Percentiles rank a stretch among this genome's conserved stretches.
phyloP scores from a whole-genome alignment of 2,329 filamentous ascomycete species.

The Stachybotrys chlorohalonatus region DNA sequence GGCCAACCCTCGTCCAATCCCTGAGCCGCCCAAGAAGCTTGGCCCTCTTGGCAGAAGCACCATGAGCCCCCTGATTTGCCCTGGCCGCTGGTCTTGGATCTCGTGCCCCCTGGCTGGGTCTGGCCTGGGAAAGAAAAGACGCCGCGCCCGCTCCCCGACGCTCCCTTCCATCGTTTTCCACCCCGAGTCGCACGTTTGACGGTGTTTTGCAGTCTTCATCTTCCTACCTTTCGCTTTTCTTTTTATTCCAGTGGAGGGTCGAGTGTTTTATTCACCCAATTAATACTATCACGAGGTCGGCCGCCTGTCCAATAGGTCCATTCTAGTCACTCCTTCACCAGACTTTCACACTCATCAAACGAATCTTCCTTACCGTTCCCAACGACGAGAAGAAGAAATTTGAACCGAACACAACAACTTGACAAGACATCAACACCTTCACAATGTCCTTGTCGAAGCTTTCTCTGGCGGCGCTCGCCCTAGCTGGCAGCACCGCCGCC shows the following conservation, averaged over 20 bases:
- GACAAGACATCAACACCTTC: conserved; percentile 6
- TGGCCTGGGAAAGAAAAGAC: neutral
- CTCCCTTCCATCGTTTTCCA: neutral
- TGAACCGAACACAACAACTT: neutral
- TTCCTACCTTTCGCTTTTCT: neutral
- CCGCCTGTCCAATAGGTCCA: conserved; percentile 1
- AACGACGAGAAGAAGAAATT: neutral
- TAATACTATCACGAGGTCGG: neutral
- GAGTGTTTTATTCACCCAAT: neutral
- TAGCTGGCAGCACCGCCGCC: conserved; percentile 31
- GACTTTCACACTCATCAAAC: neutral
- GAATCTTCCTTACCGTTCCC: neutral
- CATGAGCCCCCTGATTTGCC: neutral
- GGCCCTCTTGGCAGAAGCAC: neutral
- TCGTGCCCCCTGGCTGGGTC: neutral
- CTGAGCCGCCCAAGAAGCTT: neutral
- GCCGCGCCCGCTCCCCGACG: neutral
- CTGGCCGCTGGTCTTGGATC: neutral
- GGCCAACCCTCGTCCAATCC: neutral
- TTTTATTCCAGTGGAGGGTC: neutral
- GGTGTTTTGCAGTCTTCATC: neutral
- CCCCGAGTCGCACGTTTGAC: neutral
- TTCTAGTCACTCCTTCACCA: conserved; percentile 1
- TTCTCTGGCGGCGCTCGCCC: conserved; percentile 25
- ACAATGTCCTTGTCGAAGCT: conserved; percentile 25